Conservation (phyloP, 306 rosid species). For the Ormosia emarginata region DNA sequence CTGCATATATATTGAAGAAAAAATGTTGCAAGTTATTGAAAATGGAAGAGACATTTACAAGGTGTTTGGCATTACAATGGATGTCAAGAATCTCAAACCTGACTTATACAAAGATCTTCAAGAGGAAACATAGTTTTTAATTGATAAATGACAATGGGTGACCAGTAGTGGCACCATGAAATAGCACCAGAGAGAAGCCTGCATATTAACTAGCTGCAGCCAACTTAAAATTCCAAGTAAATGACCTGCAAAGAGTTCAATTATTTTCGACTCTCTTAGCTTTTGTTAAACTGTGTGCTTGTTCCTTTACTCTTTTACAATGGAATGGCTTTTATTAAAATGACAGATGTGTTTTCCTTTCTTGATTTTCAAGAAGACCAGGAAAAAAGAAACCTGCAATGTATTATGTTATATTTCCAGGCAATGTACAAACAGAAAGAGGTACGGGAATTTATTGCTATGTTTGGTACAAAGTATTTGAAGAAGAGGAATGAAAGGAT, state of each 20-base stretch:
- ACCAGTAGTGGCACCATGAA: slow-evolving; percentile 8
- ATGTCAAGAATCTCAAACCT: not conserved
- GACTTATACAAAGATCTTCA: not conserved
- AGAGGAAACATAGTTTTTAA: not conserved
- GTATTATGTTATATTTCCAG: slow-evolving; percentile 15
- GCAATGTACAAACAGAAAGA: not conserved
- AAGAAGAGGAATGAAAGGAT: not conserved
- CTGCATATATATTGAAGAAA: slow-evolving; percentile 22
- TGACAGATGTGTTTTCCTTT: slow-evolving; percentile 40
- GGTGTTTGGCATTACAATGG: not conserved
- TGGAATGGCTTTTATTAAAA: slow-evolving; percentile 39
- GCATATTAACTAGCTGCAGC: slow-evolving; percentile 11
- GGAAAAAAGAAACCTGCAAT: slow-evolving; percentile 33
- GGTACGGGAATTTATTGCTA: not conserved
- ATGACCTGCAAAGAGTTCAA: slow-evolving; percentile 4
- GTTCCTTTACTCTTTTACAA: slow-evolving; percentile 30
- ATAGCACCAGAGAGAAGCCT: slow-evolving; percentile 6
- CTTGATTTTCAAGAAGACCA: slow-evolving; percentile 7
- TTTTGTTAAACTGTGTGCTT: slow-evolving; percentile 35
- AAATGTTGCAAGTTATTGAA: not conserved
- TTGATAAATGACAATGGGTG: not conserved
- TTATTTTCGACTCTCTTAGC: slow-evolving; percentile 24
- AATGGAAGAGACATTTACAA: slow-evolving; percentile 11
- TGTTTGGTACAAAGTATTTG: not conserved
- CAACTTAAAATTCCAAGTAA: not conserved